phyloP scores from a whole-genome alignment of 257 asterid species.

The Primulina tabacum region DNA sequence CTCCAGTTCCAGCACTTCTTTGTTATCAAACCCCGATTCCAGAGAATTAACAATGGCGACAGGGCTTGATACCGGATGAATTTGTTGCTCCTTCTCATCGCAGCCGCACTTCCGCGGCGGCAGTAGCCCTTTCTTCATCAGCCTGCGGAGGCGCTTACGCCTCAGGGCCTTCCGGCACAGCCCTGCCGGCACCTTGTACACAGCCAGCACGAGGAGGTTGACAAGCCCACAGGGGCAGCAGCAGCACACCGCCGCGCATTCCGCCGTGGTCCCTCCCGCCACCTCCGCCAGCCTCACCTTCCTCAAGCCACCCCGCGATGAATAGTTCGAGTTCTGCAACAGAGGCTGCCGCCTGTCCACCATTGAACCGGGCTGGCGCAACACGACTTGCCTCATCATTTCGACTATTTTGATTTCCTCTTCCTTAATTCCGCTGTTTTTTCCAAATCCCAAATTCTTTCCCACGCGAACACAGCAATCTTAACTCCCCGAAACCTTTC shows the following conservation, averaged over 20 bases:
- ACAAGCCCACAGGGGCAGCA: slow-evolving; percentile 70
- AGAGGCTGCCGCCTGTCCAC: slow-evolving; percentile 48
- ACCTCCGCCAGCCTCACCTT: slow-evolving; percentile 54
- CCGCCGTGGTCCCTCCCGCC: slow-evolving; percentile 81
- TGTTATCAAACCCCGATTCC: slow-evolving; percentile 25
- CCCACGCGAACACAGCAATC: no score
- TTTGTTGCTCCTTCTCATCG: slow-evolving; percentile 29
- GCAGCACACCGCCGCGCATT: slow-evolving; percentile 79
- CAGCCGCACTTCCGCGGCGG: slow-evolving; percentile 35
- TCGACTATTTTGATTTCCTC: no score
- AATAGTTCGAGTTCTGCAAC: slow-evolving; percentile 29
- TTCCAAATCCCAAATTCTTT: not conserved
- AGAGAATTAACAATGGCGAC: slow-evolving; percentile 18
- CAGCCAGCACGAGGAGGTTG: slow-evolving; percentile 54
- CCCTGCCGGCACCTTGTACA: slow-evolving; percentile 69
- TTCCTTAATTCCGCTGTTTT: no score
- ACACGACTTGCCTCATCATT: slow-evolving; percentile 46
- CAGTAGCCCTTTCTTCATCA: slow-evolving; percentile 38
- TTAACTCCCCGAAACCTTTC: no score
- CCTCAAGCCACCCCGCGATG: slow-evolving; percentile 32
- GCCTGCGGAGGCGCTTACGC: slow-evolving; percentile 37
- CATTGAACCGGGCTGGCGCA: slow-evolving; percentile 33
- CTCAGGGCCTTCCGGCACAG: slow-evolving; percentile 59
- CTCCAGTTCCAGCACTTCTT: slow-evolving; percentile 47
- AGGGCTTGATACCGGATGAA: slow-evolving; percentile 25